Percentiles rank a stretch among this genome's conserved stretches.
These are phyloP conservation scores for Sarcomyxa edulis DNA, from an alignment of 768 basidiomycete genomes.

Conservation along the genomic window DNA sequence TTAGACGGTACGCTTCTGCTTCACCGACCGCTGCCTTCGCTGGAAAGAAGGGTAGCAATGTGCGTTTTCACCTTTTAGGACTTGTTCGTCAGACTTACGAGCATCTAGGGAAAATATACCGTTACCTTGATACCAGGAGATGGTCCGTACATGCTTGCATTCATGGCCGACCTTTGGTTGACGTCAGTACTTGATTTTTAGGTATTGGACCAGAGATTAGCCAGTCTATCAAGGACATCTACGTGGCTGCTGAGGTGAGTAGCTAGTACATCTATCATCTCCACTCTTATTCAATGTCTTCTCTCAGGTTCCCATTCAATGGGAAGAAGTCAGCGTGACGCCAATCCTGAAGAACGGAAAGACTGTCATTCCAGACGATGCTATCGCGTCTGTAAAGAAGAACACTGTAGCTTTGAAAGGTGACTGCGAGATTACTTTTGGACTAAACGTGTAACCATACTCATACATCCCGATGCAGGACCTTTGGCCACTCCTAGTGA, in stretches of 20 bases:
- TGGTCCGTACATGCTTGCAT: constrained; percentile 43
- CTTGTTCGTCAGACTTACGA: neutral
- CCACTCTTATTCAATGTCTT: constrained; percentile 5
- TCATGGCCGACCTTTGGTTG: constrained; percentile 5
- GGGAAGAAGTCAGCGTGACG: constrained; percentile 98
- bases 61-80: constrained; percentile 31
- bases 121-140: constrained; percentile 97
- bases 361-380: constrained; percentile 91
- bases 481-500: constrained; percentile 95
- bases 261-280: neutral
- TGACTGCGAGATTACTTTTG: too few species aligned
- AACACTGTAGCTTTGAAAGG: constrained; percentile 99
- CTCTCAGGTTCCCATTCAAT: constrained; percentile 88
- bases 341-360: constrained; percentile 93
- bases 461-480: constrained; percentile 38
- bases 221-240: constrained; percentile 92
- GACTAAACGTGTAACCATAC: too few species aligned
- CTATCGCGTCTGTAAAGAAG: constrained; percentile 88
- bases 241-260: constrained; percentile 75
- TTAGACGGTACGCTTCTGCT: constrained; percentile 66
- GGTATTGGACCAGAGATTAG: constrained; percentile 99
- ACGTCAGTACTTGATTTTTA: constrained; percentile 22
- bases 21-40: constrained; percentile 87
- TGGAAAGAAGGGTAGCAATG: constrained; percentile 84
- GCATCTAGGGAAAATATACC: constrained; percentile 85